These are phyloP conservation scores for Nakazawaea molendinolei DNA, from an alignment of 805 yeast genomes.

Conservation along the genomic window DNA sequence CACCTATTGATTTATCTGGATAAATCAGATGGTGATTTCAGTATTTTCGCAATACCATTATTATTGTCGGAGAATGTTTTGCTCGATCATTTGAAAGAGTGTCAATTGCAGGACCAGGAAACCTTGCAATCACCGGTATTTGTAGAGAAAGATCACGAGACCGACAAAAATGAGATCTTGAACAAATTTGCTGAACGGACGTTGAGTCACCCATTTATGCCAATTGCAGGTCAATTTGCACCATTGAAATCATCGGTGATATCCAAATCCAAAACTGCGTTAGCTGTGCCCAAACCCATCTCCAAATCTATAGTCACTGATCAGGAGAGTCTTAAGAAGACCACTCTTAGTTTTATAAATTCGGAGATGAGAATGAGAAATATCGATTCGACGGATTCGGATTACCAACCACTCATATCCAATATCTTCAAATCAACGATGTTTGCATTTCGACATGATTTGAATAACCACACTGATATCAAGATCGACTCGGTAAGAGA, in stretches of 20 bases:
- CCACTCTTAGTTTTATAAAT: constrained; percentile 26
- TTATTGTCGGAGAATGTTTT: constrained; percentile 4
- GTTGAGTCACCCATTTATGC: constrained; percentile 10
- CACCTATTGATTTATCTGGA: constrained; percentile 3
- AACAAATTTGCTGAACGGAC: constrained; percentile 7
- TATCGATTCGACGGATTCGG: constrained; percentile 21
- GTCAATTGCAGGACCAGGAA: neutral
- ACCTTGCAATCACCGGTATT: neutral
- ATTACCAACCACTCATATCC: constrained; percentile 27
- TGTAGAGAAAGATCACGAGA: neutral
- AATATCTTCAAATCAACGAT: constrained; percentile 30
- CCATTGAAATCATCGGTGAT: no score
- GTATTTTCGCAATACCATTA: constrained; percentile 6
- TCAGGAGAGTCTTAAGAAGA: constrained; percentile 26
- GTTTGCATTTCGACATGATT: constrained; percentile 27
- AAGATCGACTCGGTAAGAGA: constrained; percentile 25
- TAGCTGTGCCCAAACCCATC: no score
- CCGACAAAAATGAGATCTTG: constrained; percentile 6
- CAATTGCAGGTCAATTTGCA: neutral
- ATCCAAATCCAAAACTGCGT: no score
- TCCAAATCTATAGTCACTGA: constrained; percentile 26
- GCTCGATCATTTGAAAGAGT: no score
- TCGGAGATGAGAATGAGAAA: constrained; percentile 30
- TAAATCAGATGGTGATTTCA: neutral
- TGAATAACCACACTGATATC: constrained; percentile 15